Percentiles rank a stretch among this genome's conserved stretches.
These are phyloP conservation scores for Raddia distichophylla DNA, from an alignment of 176 grass and related monocot species.

Conservation along the genomic window DNA sequence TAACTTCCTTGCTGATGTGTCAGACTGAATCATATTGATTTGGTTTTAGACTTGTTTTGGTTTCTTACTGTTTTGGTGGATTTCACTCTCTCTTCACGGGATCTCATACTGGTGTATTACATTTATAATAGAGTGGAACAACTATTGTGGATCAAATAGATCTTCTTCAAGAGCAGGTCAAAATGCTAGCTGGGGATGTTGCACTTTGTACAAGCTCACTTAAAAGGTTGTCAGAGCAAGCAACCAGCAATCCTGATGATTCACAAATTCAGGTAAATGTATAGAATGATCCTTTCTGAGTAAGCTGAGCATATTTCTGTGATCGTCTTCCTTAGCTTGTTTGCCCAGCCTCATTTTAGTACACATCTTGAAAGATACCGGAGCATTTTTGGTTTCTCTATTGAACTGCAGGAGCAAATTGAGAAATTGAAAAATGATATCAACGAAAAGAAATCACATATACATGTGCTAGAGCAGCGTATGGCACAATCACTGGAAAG, in stretches of 20 bases:
- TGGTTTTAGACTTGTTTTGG: conserved; percentile 26
- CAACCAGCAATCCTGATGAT: conserved; percentile 63
- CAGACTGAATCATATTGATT: conserved; percentile 11
- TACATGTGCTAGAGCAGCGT: conserved; percentile 82
- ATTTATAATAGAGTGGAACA: conserved; percentile 76
- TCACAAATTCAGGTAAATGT: conserved; percentile 68
- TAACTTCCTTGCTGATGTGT: conserved; percentile 15
- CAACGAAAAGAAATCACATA: conserved; percentile 92
- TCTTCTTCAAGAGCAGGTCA: conserved; percentile 95
- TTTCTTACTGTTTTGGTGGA: conserved; percentile 6
- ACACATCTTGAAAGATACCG: background rate
- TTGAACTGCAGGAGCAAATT: conserved; percentile 71
- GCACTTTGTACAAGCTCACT: conserved; percentile 95
- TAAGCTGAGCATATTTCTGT: conserved; percentile 16
- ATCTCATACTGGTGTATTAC: conserved; percentile 20
- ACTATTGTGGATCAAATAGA: conserved; percentile 99
- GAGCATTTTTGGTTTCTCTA: conserved; percentile 22
- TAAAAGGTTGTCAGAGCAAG: conserved; percentile 87
- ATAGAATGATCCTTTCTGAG: conserved; percentile 19
- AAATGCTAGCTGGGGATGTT: conserved; percentile 92
- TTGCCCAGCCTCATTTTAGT: background rate
- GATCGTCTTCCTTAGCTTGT: background rate
- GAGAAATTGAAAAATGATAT: conserved; percentile 78
- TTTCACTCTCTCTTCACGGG: conserved; percentile 23
- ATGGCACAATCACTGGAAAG: conserved; percentile 80